Evolutionary conservation across 306 rosid species (phyloP), one percentile per base, ranked within the genome.

Genomic region (Carpinus fangiana): DNA sequence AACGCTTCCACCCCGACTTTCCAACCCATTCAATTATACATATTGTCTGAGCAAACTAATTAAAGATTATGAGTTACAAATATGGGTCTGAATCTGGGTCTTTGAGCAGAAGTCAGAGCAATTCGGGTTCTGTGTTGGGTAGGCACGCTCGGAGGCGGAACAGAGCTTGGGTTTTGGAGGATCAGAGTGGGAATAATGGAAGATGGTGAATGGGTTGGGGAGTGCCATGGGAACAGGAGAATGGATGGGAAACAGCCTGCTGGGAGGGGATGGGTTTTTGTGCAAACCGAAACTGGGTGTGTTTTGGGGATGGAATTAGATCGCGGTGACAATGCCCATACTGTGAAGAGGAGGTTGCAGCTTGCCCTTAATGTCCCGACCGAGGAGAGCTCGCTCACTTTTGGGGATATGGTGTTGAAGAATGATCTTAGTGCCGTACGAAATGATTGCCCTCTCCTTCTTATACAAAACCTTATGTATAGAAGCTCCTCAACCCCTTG

Each of bases 401-500:
- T 90, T 82, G 99, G 99, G 77, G 99, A 95, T 84, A n/a, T 83
- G 56, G 98, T 93, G 11, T 82, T 95, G 83, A 90, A 93, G 78
- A 91, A 93, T 61, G 99, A 95, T 67, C 96, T 95, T 12, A 91
- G 90, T 74, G 91, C 92, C 1, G 85, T 95, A 72, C 78, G 99
- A 21, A 91, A 91, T 59, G 98, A 93, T 84, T 78, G 94, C 59
- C 96, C 98, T 0, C 97, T 95, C 79, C 91, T 95, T 66, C 90
- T 95, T 21, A 91, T 97, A 0, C 86, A 98, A 80, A 95, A 88
- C 75, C 78, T 84, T 7, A 61, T 95, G 73, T 98, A 93, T 55
- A 86, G 99, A 75, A 95, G 99, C 84, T 95, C 99, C 11, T 95
- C 99, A 46, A 95, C 99, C 73, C 99, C 99, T 0, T 95, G 98